phyloP scores from a whole-genome alignment of 176 grass and related monocot genomes.

The Rhynchospora pubera region DNA sequence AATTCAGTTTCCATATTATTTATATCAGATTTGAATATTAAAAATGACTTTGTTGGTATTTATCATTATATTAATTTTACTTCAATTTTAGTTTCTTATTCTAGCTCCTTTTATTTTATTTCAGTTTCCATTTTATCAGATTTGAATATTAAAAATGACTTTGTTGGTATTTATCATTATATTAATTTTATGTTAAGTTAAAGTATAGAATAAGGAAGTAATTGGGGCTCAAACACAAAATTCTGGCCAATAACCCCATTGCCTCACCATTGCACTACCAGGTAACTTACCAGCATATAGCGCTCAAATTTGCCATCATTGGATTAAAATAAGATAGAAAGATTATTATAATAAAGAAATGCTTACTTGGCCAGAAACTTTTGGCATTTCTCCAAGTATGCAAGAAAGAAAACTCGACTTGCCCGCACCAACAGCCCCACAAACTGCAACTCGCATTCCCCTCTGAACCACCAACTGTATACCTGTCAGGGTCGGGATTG shows the following conservation, averaged over 20 bases:
- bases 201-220: neutral
- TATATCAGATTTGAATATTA: neutral
- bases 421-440: conserved; percentile 88
- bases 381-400: conserved; percentile 96
- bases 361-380: conserved; percentile 80
- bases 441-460: conserved; percentile 91
- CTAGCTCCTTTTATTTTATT: neutral
- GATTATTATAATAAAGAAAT: neutral
- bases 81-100: neutral
- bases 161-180: too few relatives aligned
- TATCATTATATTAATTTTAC: too few relatives aligned
- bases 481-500: conserved; percentile 46
- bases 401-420: conserved; percentile 92
- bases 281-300: neutral
- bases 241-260: neutral
- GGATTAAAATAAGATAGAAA: neutral
- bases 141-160: too few relatives aligned
- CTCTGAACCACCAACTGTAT: conserved; percentile 65
- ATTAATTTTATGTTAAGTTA: too few relatives aligned
- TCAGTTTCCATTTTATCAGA: neutral
- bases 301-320: neutral
- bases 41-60: neutral
- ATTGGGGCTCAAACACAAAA: neutral
- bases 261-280: neutral
- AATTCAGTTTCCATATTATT: neutral